Evolutionary conservation across 2,329 filamentous ascomycete species (phyloP), one percentile per base, ranked within the genome.

Genomic region (Talaromyces piceae): DNA sequence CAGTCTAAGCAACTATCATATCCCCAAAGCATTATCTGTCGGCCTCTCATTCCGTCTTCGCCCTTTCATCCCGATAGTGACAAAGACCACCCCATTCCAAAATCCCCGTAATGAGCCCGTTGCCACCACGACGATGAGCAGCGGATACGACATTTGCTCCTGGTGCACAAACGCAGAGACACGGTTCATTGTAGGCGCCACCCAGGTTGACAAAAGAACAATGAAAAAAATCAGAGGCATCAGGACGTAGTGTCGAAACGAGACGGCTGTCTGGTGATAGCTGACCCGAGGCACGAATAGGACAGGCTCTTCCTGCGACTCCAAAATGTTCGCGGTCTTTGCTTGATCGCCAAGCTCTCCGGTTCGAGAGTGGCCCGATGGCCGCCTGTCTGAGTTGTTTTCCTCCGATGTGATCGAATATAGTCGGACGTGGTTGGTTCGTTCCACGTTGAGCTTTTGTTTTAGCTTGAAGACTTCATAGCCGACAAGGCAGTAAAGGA

Each of bases 181-280:
- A 1, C 67, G 66, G 47, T 70, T 69, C 2, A 67, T 68, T 2
- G 66, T 63, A 1, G 67, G 66, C 7, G 64, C 59, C 13, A 69
- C 63, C 67, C 67, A 70, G 3, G 68, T 65, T 6, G 59, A 56
- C 12, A 70, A 49, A 23, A 69, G 54, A 4, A 65, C 66, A 2
- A 70, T 54, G 47, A 68, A 68, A 53, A 70, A 69, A 16, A 70
- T 56, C 3, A 66, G 58, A 1, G 67, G 68, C 68, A 71, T 70
- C 13, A 70, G 59, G 12, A 71, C 59, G 49, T 69, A 71, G 49
- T 71, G 67, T 8, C 66, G 56, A 37, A 71, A 63, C 0, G 68
- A 71, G 1, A 70, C 57, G 2, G 63, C 58, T 7, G 65, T 62
- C 12, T 59, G 59, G 26, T 49, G 56, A 13, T 59, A 54, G 5